Percentiles rank a stretch among this genome's conserved stretches.
Conservation (phyloP, 805 yeast species). For the Metschnikowia colocasiae region DNA sequence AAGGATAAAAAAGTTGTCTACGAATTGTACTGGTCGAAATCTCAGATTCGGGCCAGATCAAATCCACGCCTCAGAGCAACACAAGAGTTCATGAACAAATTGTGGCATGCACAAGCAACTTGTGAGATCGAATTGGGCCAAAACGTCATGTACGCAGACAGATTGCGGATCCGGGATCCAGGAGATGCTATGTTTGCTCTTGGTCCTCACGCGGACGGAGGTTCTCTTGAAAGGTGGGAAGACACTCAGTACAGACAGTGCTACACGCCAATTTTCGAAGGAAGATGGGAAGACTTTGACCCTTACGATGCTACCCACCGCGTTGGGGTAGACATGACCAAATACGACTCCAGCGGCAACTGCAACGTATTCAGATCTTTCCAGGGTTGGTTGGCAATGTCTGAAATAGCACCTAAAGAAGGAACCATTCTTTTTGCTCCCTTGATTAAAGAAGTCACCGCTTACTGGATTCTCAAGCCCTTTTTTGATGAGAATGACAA, state of each 20-base stretch:
- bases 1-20: conserved; percentile 17
- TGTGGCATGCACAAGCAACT: conserved; percentile 28
- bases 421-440: conserved; percentile 41
- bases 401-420: conserved; percentile 32
- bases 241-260: conserved; percentile 35
- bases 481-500: conserved; percentile 34
- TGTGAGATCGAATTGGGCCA: conserved; percentile 26
- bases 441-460: conserved; percentile 30
- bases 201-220: conserved; percentile 42
- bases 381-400: conserved; percentile 45
- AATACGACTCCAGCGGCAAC: conserved; percentile 24
- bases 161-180: conserved; percentile 39
- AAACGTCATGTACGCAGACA: conserved; percentile 40
- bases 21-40: conserved; percentile 36
- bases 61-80: conserved; percentile 32
- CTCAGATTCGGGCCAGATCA: conserved; percentile 38
- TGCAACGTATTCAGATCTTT: conserved; percentile 39
- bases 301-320: conserved; percentile 36
- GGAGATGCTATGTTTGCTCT: conserved; percentile 30
- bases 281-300: conserved; percentile 43
- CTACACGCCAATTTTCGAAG: conserved; percentile 35
- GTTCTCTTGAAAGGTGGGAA: conserved; percentile 46
- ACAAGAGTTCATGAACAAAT: conserved; percentile 22
- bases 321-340: conserved; percentile 29
- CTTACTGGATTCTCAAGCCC: conserved; percentile 40